Conservation (phyloP, 192 early-diverging fungal genomes). For the Allomyces arbusculus region DNA sequence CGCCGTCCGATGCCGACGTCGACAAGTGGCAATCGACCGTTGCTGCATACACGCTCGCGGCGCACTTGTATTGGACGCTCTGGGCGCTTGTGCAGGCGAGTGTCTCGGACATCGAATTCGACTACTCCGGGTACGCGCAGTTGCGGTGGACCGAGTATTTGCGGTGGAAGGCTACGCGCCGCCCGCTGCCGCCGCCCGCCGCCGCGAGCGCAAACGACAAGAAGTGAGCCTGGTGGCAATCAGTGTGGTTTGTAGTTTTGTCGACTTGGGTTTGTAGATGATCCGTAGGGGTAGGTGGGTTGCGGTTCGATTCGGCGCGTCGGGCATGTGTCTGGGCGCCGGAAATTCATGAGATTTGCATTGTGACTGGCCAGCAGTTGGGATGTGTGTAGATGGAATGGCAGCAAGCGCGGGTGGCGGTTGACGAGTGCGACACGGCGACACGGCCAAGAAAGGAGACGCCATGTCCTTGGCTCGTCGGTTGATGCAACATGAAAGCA, state of each 20-base stretch:
- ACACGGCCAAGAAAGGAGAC: too few relatives aligned
- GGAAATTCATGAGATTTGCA: too few relatives aligned
- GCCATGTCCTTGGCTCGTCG: too few relatives aligned
- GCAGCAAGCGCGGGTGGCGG: too few relatives aligned
- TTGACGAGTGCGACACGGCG: too few relatives aligned
- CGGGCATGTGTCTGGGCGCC: too few relatives aligned
- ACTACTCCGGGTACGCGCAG: slow-evolving; percentile 75
- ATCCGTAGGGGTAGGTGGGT: too few relatives aligned
- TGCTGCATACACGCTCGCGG: slow-evolving; percentile 60
- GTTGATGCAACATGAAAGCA: too few relatives aligned
- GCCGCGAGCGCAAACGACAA: background rate
- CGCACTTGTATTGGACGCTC: slow-evolving; percentile 82
- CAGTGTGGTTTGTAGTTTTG: background rate
- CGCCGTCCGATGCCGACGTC: slow-evolving; percentile 19
- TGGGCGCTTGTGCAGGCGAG: slow-evolving; percentile 65
- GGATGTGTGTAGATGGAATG: too few relatives aligned
- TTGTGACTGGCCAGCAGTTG: too few relatives aligned
- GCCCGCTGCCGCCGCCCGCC: background rate
- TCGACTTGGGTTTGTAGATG: background rate
- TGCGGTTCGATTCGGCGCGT: too few relatives aligned
- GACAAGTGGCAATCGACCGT: slow-evolving; percentile 54
- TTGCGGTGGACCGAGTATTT: slow-evolving; percentile 61
- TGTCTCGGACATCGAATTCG: slow-evolving; percentile 84
- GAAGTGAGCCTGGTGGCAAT: background rate
- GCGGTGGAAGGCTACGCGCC: background rate